Conservation (phyloP, 805 yeast species). For the Debaryomyces hansenii region DNA sequence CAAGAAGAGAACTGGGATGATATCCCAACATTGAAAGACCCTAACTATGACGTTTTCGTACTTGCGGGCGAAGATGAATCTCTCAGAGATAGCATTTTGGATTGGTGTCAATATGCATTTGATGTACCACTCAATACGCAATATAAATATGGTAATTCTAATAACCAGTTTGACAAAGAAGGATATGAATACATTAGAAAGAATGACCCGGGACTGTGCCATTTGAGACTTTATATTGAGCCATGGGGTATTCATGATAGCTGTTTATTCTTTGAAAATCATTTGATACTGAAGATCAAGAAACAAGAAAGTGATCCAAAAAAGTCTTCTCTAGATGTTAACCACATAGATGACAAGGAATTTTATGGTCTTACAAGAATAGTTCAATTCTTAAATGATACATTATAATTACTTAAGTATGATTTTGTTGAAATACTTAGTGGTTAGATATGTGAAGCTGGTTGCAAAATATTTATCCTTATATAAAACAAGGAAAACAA, state of each 20-base stretch:
- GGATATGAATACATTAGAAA: conserved; percentile 18
- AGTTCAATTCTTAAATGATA: conserved; percentile 23
- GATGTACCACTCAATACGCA: conserved; percentile 22
- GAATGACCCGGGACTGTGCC: conserved; percentile 17
- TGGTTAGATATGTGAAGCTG: too few species aligned
- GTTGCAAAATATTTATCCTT: too few species aligned
- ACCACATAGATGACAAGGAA: conserved; percentile 8
- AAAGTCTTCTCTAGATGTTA: conserved; percentile 3
- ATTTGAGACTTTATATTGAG: conserved; percentile 24
- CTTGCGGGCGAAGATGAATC: conserved; percentile 43
- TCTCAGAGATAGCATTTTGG: conserved; percentile 39
- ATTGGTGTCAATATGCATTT: conserved; percentile 34
- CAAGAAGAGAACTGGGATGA: conserved; percentile 29
- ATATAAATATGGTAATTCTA: conserved; percentile 26
- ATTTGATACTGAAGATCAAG: conserved; percentile 4
- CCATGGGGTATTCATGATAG: conserved; percentile 42
- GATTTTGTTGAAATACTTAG: too few species aligned
- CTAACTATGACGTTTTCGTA: conserved; percentile 26
- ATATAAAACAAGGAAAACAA: too few species aligned
- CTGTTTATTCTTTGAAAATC: conserved; percentile 25
- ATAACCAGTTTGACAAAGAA: conserved; percentile 14
- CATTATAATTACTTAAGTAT: conserved; percentile 13
- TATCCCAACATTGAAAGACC: conserved; percentile 29
- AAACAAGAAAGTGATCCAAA: conserved; percentile 1
- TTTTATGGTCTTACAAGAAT: conserved; percentile 20